Evolutionary conservation across 1,139 yeast genomes (phyloP), one percentile per base, ranked within the genome.

Genomic region (Komagataea norvegica): DNA sequence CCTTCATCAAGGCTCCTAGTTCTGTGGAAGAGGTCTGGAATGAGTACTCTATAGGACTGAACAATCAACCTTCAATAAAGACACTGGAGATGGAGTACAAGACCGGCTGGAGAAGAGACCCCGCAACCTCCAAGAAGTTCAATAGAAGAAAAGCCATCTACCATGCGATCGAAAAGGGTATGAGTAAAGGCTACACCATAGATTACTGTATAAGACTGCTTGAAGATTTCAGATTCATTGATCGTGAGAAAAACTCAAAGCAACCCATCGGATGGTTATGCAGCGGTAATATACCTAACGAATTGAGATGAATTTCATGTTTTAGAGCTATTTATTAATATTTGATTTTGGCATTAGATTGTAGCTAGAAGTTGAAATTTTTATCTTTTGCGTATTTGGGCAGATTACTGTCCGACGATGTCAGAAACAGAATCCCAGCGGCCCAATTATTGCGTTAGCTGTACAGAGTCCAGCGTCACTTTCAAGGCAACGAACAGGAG

Each of bases 241-340:
- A 62, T 42, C 48, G 57, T 13, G 58, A 52, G 10, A 60, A 57
- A 34, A 57, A 57, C 27, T 37, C 55, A 23, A 62, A 62, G 41
- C 66, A 62, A 35, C 67, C 69, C 2, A 62, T 64, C 17, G 68
- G 69, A 8, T 64, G 69, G 69, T 45, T 64, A 27, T 62, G 65
- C 31, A 64, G 60, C 32, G 57, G 60, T 3, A 52, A 54, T 31
- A 22, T 53, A 5, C 57, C 57, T 17, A 26, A 29, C 3, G 50
- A 48, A 31, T 35, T 53, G 40, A 49, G 25, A 29, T 41, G 15
- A 36, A 6, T 25, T 13, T 15, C 16, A 9, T 8, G 10, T 8
- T 10, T 21, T 21, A 8, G 10, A 8, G 24, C 8, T 21, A 21
- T 8, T 21, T 8, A 21, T 21, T 21, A 9, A 10, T 25, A 13